Base-by-base conservation (phyloP, 2,329 filamentous ascomycete genomes). In the Ustilaginoidea virens region DNA sequence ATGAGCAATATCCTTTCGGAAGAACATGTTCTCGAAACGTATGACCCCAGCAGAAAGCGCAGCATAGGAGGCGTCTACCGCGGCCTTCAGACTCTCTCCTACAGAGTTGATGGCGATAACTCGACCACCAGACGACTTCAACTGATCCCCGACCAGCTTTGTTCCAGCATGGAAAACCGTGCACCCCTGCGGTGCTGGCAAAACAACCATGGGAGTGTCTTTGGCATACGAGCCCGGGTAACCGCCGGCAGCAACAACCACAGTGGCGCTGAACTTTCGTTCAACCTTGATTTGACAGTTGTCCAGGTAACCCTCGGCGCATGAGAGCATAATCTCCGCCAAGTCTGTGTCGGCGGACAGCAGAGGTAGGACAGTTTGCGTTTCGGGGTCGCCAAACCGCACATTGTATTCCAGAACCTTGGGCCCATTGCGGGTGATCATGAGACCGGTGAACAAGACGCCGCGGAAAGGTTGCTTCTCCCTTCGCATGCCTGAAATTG, bases 161-260 rank as follows among this genome's bases (percentile, higher is more conserved):
- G 90, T 98, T 17, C 90, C 90, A 5, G 90, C 90, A 48, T 98
- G 90, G 70, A 98, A 98, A 36, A 94, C 71, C 36, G 79, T 74
- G 28, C 52, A 51, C n/a, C 56, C 61, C 3, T 51, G 38, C 28
- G 54, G 61, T 31, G 58, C 56, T 14, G 48, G 41, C 12, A 51
- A 45, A 8, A 78, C 58, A 28, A 49, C 53, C 53, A 67, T 78
- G 39, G 53, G 60, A 24, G 56, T 80, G 31, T 82, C 85, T 59
- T 92, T 93, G 29, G 70, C 66, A 51, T 96, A 96, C 1, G 71
- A 63, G 31, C 77, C 80, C 5, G 90, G 90, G 49, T 98, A 98
- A 3, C 90, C 90, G 14, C 78, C 82, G 7, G 90, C 80, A 30
- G 87, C 83, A 12, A 92, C 77, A n/a, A 96, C 85, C 19, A 98